Evolutionary conservation across 768 basidiomycete species (phyloP).

Genomic region (Sarcodon sp.): DNA sequence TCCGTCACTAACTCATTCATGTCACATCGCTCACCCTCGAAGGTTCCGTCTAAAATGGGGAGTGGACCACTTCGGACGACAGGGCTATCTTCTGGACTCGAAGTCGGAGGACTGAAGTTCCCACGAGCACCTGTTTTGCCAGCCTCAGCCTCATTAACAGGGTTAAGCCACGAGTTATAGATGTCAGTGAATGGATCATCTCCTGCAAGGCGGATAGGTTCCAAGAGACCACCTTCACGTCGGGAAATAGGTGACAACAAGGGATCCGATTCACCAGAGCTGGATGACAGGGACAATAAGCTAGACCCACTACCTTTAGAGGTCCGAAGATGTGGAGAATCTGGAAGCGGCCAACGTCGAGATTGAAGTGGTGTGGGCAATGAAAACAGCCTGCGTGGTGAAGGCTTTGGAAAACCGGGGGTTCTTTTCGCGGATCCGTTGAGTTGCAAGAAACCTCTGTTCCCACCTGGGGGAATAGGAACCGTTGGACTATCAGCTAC

Average conservation of each 20-base stretch:
- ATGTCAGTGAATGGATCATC: slow-evolving; percentile 10
- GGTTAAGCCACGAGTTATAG: slow-evolving; percentile 6
- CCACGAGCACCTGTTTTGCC: slow-evolving; percentile 20
- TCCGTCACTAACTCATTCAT: no score
- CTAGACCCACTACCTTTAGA: slow-evolving; percentile 6
- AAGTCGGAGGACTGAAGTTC: slow-evolving; percentile 14
- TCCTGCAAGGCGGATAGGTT: slow-evolving; percentile 15
- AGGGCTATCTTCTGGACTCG: slow-evolving; percentile 30
- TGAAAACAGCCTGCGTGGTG: slow-evolving; percentile 9
- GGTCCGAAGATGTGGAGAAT: not conserved
- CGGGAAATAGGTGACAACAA: slow-evolving; percentile 9
- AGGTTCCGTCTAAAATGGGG: slow-evolving; percentile 5
- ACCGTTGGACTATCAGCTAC: slow-evolving; percentile 15
- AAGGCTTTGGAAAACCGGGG: slow-evolving; percentile 5
- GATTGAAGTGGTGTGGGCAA: slow-evolving; percentile 1
- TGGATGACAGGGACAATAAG: slow-evolving; percentile 15
- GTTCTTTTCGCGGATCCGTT: slow-evolving; percentile 5
- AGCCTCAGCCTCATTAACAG: slow-evolving; percentile 8
- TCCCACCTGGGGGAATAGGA: not conserved
- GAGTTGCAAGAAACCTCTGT: slow-evolving; percentile 3
- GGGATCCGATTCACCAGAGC: slow-evolving; percentile 17
- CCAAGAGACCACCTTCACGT: slow-evolving; percentile 7
- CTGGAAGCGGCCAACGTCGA: not conserved
- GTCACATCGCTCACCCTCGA: no score
- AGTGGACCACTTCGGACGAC: slow-evolving; percentile 28